phyloP scores from a whole-genome alignment of 2,329 filamentous ascomycete species.

The Trichoderma gracile region DNA sequence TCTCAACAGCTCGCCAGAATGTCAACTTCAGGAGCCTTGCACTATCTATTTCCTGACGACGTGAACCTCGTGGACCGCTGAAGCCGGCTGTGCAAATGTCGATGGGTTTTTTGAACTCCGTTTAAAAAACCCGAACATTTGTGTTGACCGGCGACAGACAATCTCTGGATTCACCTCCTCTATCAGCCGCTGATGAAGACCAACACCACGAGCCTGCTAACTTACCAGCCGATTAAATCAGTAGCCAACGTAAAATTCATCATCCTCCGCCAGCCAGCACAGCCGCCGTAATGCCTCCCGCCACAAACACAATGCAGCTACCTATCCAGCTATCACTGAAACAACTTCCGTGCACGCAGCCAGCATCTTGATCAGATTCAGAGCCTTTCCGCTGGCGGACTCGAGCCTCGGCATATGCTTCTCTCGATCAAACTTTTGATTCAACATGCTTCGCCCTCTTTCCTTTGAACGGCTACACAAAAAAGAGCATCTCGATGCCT shows the following conservation, averaged over 20 bases:
- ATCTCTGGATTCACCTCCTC: slow-evolving; percentile 31
- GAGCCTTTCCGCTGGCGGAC: not conserved
- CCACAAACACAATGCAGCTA: slow-evolving; percentile 19
- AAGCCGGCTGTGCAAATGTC: slow-evolving; percentile 37
- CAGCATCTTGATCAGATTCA: not conserved
- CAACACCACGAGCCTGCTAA: slow-evolving; percentile 34
- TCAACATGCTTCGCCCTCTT: not conserved
- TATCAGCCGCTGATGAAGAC: slow-evolving; percentile 25
- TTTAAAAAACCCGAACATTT: slow-evolving; percentile 28
- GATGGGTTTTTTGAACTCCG: slow-evolving; percentile 8
- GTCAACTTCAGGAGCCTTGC: slow-evolving; percentile 35
- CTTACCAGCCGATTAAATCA: slow-evolving; percentile 33
- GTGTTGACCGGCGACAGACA: slow-evolving; percentile 32
- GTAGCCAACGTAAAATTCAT: slow-evolving; percentile 39
- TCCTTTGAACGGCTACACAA: not conserved
- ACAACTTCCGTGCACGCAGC: slow-evolving; percentile 15
- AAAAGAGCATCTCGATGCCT: not conserved
- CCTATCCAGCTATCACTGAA: not conserved
- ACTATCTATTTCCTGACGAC: slow-evolving; percentile 32
- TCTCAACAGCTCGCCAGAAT: slow-evolving; percentile 37
- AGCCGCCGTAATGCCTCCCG: slow-evolving; percentile 38
- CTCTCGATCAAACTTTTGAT: not conserved
- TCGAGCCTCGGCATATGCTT: not conserved
- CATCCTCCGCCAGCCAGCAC: slow-evolving; percentile 34
- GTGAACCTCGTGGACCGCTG: slow-evolving; percentile 40